These are phyloP conservation scores for Didymellaceae sp. DNA, from an alignment of 2,329 filamentous ascomycete species.

Conservation along the genomic window DNA sequence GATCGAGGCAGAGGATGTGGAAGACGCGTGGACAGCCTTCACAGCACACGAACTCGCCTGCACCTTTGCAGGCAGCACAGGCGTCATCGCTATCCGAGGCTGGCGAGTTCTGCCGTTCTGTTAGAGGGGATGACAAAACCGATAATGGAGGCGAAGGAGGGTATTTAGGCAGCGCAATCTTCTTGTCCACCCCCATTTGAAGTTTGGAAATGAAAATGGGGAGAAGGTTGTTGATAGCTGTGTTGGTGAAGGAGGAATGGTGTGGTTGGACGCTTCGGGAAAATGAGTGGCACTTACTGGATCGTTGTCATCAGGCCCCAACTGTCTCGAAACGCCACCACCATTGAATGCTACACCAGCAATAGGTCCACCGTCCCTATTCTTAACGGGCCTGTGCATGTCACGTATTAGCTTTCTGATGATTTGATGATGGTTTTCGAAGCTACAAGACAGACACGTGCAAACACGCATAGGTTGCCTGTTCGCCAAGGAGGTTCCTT, in stretches of 20 bases:
- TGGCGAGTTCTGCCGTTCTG: conserved; percentile 47
- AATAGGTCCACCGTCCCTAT: conserved; percentile 68
- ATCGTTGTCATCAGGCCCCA: conserved; percentile 64
- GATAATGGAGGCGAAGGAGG: conserved; percentile 47
- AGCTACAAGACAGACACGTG: conserved; percentile 35
- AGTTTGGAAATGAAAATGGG: conserved; percentile 35
- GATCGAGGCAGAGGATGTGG: conserved; percentile 87
- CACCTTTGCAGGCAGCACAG: conserved; percentile 84
- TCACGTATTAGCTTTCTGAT: conserved; percentile 40
- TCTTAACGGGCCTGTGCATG: conserved; percentile 72
- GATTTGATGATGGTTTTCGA: conserved; percentile 28
- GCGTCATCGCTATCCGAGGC: conserved; percentile 79
- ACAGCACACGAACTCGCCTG: conserved; percentile 88
- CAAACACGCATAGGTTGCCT: conserved; percentile 44
- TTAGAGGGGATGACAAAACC: conserved; percentile 49
- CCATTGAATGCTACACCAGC: conserved; percentile 66
- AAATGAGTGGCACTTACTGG: conserved; percentile 58
- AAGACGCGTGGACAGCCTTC: conserved; percentile 91
- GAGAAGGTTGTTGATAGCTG: conserved; percentile 39
- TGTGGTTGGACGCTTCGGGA: conserved; percentile 52
- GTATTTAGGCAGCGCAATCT: conserved; percentile 38
- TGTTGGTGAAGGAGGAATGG: conserved; percentile 48
- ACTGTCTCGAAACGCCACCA: conserved; percentile 68
- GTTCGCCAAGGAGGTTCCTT: conserved; percentile 36
- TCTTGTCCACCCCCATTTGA: conserved; percentile 43